Evolutionary conservation across 2,329 filamentous ascomycete genomes (phyloP).

Genomic region (Ophiocordyceps unilateralis): DNA sequence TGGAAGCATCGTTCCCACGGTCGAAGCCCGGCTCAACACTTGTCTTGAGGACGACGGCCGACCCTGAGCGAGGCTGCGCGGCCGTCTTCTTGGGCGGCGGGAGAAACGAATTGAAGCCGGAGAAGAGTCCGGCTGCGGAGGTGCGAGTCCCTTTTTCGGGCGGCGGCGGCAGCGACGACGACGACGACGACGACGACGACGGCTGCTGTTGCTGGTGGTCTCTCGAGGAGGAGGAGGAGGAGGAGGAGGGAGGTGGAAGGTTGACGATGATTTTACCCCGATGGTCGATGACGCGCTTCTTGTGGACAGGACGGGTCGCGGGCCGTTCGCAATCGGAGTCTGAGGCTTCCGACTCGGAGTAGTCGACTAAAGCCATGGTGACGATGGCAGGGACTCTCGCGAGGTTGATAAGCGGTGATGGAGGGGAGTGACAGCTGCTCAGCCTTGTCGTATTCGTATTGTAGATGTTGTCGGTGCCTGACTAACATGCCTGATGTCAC

Average conservation of each 20-base stretch:
- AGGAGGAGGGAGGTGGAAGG: constrained; percentile 35
- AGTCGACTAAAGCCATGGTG: constrained; percentile 62
- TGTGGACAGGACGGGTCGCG: background rate
- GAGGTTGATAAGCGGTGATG: background rate
- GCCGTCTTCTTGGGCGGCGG: constrained; percentile 59
- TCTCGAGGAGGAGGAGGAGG: background rate
- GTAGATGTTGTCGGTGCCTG: background rate
- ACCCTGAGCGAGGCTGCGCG: constrained; percentile 12
- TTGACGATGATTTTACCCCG: constrained; percentile 72
- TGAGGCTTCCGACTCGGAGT: constrained; percentile 67
- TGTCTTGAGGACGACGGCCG: constrained; percentile 56
- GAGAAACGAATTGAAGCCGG: constrained; percentile 72
- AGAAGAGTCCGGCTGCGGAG: constrained; percentile 42
- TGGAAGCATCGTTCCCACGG: too few species aligned
- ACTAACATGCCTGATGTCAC: too few species aligned
- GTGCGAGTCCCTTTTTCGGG: constrained; percentile 56
- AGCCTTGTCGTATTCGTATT: background rate
- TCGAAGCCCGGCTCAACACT: constrained; percentile 70
- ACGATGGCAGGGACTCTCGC: background rate
- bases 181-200: constrained; percentile 23
- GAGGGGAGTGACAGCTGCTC: background rate
- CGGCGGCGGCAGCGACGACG: constrained; percentile 23
- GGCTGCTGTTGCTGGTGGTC: too few species aligned
- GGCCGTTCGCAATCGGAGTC: constrained; percentile 34
- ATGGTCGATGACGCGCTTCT: constrained; percentile 53